Evolutionary conservation across 805 yeast genomes (phyloP), one percentile per base, ranked within the genome.

Genomic region (Schwanniomyces yamadae): DNA sequence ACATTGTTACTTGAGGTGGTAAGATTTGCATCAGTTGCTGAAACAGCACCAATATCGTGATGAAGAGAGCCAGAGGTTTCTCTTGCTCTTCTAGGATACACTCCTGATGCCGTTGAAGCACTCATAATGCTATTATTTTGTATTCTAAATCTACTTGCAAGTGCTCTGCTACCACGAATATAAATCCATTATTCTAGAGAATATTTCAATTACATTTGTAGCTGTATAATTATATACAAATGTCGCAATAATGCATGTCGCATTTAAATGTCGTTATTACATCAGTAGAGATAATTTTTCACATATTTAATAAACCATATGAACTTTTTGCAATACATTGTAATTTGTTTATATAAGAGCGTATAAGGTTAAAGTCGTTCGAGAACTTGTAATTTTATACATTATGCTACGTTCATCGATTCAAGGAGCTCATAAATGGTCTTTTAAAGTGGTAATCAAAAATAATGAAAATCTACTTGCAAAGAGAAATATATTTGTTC

Each of bases 1-100:
- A 42, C 46, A 19, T 41, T 41, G 22, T 43, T 34, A 6, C 46
- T 34, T n/a, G 54, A 33, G 13, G 50, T 42, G 23, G 53, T 36
- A 31, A 42, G 26, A 34, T 46, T 42, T 12, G 53, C 46, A 27
- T 55, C 54, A 1, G 57, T 50, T 7, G 55, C 58, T 3, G 57
- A 48, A 9, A 51, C 56, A 2, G 45, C 33, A n/a, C 50, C 49
- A 23, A 50, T 39, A 12, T 51, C 53, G 8, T 50, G 52, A 6
- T 45, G 39, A 4, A 40, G 40, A 4, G 47, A 49, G 7, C 41
- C 41, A 2, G 51, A 44, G 11, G 36, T 31, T 13, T 52, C 48
- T 22, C 56, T 33, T 8, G 44, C 29, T 22, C 55, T 37, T 16
- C 56, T 54, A 3, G 51, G 37, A 4, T 29, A 34, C 11, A 41